Base-by-base conservation (phyloP, 441 rosid genomes). In the Cnidoscolus chayamansa region DNA sequence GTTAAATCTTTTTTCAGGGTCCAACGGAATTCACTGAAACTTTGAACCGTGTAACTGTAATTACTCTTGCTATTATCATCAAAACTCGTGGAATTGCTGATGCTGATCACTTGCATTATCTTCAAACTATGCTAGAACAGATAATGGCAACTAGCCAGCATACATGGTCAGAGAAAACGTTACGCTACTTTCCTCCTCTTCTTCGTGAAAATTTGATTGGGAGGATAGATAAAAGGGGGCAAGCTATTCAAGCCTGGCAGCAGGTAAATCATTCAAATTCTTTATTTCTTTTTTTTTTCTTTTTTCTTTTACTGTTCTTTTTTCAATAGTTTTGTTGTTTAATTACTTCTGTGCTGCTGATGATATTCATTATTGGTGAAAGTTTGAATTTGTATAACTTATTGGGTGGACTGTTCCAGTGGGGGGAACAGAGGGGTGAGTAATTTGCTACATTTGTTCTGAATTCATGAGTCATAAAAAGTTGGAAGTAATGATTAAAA, bases 1-100 rank as follows among this genome's bases (percentile, higher is more conserved):
- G 62, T 66, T 60, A 32, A 63, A 63, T 73, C 74, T 73, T 70
- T 78, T 81, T 82, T 76, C 86, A 93, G 98, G 98, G 99, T 54
- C 96, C 99, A 61, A 93, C 91, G 71, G 99, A 95, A 76, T 95
- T 95, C 87, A 95, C 98, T 43, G 98, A 95, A 84, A 92, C 99
- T 69, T 77, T 95, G 79, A 95, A 93, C 76, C 91, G 99, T 61
- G 77, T 90, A 76, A 91, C 93, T 53, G 74, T 95, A 76, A 84
- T 93, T 67, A 93, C 94, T 77, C 98, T 95, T 75, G 97, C 98
- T 74, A 91, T 95, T 81, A 86, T 93, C 59, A 89, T 93, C 73
- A 95, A 93, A 84, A 95, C 99, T 67, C 94, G 99, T 54, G 99
- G 99, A 77, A 91, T 93, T 72, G 92, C 99, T 31, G 98, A 95